These are phyloP conservation scores for Phlebiopsis flavidoalba DNA, from an alignment of 768 basidiomycete genomes.

Conservation along the genomic window DNA sequence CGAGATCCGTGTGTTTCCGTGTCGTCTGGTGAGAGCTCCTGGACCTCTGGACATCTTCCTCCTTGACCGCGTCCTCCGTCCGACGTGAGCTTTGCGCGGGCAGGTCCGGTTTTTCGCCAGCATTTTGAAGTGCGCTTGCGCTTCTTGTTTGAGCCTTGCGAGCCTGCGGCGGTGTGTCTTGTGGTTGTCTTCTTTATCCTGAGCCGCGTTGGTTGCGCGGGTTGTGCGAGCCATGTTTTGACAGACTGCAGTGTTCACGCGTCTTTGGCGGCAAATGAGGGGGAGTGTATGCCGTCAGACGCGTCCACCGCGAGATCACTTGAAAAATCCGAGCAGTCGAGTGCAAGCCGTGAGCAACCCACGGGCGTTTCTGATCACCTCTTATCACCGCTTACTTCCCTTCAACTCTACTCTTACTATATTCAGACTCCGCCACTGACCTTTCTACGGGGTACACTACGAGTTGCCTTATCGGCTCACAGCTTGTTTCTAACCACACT, in stretches of 20 bases:
- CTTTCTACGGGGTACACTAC: background rate
- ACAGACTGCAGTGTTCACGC: constrained; percentile 22
- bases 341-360: background rate
- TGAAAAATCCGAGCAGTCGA: constrained; percentile 17
- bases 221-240: constrained; percentile 69
- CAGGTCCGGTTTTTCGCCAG: constrained; percentile 44
- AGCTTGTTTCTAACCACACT: background rate
- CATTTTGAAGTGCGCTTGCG: constrained; percentile 55
- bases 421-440: constrained; percentile 26
- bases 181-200: constrained; percentile 33
- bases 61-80: no score
- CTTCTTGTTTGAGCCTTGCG: constrained; percentile 46
- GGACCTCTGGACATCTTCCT: constrained; percentile 23
- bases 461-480: background rate
- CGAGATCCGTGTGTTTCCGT: constrained; percentile 17
- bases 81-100: constrained; percentile 30
- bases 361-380: background rate
- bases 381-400: background rate
- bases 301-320: constrained; percentile 22
- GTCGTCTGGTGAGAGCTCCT: constrained; percentile 23
- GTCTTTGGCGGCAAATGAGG: constrained; percentile 26
- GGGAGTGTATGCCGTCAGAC: constrained; percentile 15
- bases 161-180: constrained; percentile 19
- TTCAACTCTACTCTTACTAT: background rate
- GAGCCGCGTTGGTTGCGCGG: constrained; percentile 53